Base-by-base conservation (phyloP, 768 basidiomycete species). In the Serendipita indica region DNA sequence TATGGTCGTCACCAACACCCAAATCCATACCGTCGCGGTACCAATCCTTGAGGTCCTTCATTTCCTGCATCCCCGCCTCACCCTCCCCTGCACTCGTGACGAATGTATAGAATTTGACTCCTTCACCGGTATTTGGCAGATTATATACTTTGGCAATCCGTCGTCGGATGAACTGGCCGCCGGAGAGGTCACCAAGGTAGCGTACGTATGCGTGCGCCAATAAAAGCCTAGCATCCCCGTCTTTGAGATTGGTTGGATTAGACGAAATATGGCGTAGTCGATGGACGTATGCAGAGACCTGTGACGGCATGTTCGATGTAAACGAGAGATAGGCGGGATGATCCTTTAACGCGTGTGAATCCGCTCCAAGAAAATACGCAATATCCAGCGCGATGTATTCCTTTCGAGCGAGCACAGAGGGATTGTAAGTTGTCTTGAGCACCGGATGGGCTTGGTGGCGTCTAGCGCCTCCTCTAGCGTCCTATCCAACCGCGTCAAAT, bases 121-220 rank as follows among this genome's bases (percentile, higher is more conserved):
- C 84, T n/a, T 74, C 63, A 1, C 76, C 79, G n/a, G 69, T 72
- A 30, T 74, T 73, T 57, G 80, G 75, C 1, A 89, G 74, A 12
- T 69, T 73, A 65, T 88, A 89, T 13, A 83, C 78, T 67, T 84
- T 83, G 14, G 75, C 74, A n/a, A 88, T 67, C 33, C 73, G 74
- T 39, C 78, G 73, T 22, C 80, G 74, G 65, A 89, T 80, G 60
- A 76, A 72, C 71, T 89, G 87, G 0, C 88, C 87, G 3, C 87
- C 86, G 41, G 81, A 84, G 32, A 89, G 72, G 67, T 89, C 86
- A 49, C 86, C 87, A 32, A 89, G 76, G 69, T 89, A 89, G 33
- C 86, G 77, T n/a, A 87, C 83, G 65, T 89, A 89, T 1, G 86
- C 75, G 68, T 89, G 88, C 0, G 86, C 82, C 4, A 89, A 75